Evolutionary conservation across 2,329 filamentous ascomycete species (phyloP).

Genomic region (Colletotrichum musicola): DNA sequence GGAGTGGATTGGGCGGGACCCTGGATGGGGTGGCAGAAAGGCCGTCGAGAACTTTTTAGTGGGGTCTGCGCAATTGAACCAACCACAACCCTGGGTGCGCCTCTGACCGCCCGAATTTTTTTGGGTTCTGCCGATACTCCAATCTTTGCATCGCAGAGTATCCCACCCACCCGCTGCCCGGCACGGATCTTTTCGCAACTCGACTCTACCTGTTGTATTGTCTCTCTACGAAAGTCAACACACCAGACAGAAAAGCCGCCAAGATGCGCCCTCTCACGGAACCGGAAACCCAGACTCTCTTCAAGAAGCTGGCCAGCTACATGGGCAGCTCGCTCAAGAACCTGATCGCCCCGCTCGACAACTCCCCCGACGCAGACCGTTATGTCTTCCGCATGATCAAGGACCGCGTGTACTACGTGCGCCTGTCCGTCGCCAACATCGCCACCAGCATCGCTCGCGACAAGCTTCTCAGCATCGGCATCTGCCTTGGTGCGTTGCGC

Average conservation of each 20-base stretch:
- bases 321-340: constrained; percentile 88
- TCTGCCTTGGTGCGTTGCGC: constrained; percentile 73
- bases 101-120: constrained; percentile 47
- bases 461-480: constrained; percentile 87
- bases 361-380: constrained; percentile 77
- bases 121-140: constrained; percentile 43
- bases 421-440: constrained; percentile 89
- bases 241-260: constrained; percentile 18
- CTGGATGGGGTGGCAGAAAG: constrained; percentile 35
- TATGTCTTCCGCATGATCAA: constrained; percentile 81
- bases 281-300: constrained; percentile 82
- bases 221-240: constrained; percentile 2
- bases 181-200: background rate
- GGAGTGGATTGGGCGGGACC: constrained; percentile 18
- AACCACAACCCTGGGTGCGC: constrained; percentile 4
- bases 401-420: constrained; percentile 91
- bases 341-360: constrained; percentile 80
- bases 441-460: constrained; percentile 87
- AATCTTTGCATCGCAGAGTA: constrained; percentile 27
- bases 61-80: constrained; percentile 42
- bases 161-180: constrained; percentile 25
- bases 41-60: constrained; percentile 30
- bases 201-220: constrained; percentile 1
- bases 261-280: constrained; percentile 87
- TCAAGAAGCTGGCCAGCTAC: constrained; percentile 94